Percentiles rank a stretch among this genome's conserved stretches.
phyloP scores from a whole-genome alignment of 768 basidiomycete genomes.

The Rhodosporidiobolus odoratus region DNA sequence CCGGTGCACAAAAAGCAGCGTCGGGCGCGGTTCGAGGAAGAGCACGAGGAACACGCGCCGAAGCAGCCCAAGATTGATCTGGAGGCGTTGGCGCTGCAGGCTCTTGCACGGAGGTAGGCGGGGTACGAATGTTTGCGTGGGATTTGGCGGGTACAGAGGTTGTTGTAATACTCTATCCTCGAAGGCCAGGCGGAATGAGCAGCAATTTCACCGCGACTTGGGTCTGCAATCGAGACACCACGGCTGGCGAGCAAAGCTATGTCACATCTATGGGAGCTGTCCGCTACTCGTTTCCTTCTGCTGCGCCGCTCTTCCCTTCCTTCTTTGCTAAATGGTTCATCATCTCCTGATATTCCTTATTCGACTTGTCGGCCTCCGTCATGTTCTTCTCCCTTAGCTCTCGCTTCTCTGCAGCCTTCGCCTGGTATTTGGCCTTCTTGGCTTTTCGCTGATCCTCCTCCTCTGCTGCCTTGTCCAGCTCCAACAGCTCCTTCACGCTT shows the following conservation, averaged over 20 bases:
- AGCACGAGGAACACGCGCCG: constrained; percentile 4
- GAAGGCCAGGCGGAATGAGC: too few relatives aligned
- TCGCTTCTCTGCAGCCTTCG: background rate
- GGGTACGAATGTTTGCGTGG: too few relatives aligned
- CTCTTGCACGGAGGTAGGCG: constrained; percentile 28
- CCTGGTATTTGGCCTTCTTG: constrained; percentile 18
- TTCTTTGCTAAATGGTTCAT: background rate
- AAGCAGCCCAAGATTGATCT: constrained; percentile 35
- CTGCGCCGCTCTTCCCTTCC: background rate
- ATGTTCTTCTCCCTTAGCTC: background rate
- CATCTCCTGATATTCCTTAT: constrained; percentile 5
- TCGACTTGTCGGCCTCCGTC: constrained; percentile 18
- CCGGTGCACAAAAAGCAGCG: constrained; percentile 12
- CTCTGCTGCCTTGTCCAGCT: constrained; percentile 64
- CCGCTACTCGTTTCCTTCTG: background rate
- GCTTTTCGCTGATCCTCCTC: constrained; percentile 64
- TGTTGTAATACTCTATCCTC: background rate
- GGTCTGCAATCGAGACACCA: too few relatives aligned
- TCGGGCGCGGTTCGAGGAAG: constrained; percentile 10
- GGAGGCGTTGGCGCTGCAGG: constrained; percentile 39
- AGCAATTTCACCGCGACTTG: too few relatives aligned
- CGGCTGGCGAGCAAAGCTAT: too few relatives aligned
- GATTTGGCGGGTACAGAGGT: too few relatives aligned
- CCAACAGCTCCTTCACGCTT: constrained; percentile 75
- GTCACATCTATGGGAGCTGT: background rate